phyloP scores from a whole-genome alignment of 1,284 basidiomycete genomes.

The Prillingera fragicola region DNA sequence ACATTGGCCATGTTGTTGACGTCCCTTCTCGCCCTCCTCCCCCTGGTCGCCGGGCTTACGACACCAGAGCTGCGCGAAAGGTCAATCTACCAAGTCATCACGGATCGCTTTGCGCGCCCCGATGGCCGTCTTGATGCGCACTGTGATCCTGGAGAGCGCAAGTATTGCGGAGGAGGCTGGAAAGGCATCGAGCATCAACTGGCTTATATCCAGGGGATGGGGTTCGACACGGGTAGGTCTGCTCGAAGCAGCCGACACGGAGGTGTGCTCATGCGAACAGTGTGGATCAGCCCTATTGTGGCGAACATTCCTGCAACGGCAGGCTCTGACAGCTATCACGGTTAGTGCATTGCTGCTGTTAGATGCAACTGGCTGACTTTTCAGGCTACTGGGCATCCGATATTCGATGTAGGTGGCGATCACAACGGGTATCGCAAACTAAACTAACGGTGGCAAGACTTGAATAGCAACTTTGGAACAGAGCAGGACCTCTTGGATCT shows the following conservation, averaged over 20 bases:
- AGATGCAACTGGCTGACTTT: slow-evolving; percentile 8
- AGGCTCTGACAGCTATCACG: slow-evolving; percentile 46
- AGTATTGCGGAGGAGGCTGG: slow-evolving; percentile 46
- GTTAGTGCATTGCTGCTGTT: slow-evolving; percentile 31
- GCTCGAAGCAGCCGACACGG: not conserved
- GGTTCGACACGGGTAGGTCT: slow-evolving; percentile 43
- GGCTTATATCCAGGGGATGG: slow-evolving; percentile 48
- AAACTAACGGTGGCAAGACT: slow-evolving; percentile 22
- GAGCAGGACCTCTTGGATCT: slow-evolving; percentile 48
- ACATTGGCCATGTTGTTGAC: no score
- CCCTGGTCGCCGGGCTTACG: slow-evolving; percentile 27
- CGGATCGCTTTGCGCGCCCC: slow-evolving; percentile 44
- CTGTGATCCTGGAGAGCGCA: slow-evolving; percentile 27
- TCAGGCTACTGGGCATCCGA: slow-evolving; percentile 47
- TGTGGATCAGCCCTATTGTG: slow-evolving; percentile 48
- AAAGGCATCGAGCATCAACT: slow-evolving; percentile 35
- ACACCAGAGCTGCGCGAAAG: slow-evolving; percentile 33
- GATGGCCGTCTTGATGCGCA: slow-evolving; percentile 22
- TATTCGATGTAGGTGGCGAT: slow-evolving; percentile 29
- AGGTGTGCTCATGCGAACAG: slow-evolving; percentile 12
- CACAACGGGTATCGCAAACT: no score
- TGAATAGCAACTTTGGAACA: slow-evolving; percentile 50
- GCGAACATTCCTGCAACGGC: slow-evolving; percentile 39
- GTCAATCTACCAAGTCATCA: slow-evolving; percentile 47
- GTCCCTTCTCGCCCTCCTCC: slow-evolving; percentile 14